Percentiles rank a stretch among this genome's conserved stretches.
Conservation (phyloP, 331 rosid genomes). For the Quercus lobata region DNA sequence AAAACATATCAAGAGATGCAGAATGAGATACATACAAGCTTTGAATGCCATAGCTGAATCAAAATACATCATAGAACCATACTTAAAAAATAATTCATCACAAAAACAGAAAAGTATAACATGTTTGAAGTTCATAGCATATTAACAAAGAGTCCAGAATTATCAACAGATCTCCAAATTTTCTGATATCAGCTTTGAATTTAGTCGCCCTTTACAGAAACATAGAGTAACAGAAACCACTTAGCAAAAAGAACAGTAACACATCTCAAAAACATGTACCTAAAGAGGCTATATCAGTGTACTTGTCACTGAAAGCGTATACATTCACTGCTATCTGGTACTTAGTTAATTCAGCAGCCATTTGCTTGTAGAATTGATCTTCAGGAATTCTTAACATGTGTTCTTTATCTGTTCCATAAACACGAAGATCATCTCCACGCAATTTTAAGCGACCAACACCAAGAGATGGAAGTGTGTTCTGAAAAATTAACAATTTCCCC, state of each 20-base stretch:
- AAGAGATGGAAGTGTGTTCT: slow-evolving; percentile 91
- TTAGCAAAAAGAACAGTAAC: not conserved
- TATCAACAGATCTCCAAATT: not conserved
- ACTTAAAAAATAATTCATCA: not conserved
- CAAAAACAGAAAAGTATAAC: not conserved
- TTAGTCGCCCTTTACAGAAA: not conserved
- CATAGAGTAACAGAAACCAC: slow-evolving; percentile 1
- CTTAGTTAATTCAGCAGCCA: slow-evolving; percentile 99
- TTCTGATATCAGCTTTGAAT: not conserved
- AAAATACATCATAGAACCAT: not conserved
- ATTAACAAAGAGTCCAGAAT: not conserved
- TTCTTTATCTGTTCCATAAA: slow-evolving; percentile 95
- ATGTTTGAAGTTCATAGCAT: not conserved
- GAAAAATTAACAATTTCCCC: slow-evolving; percentile 94
- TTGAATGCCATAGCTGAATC: not conserved
- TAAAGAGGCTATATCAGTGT: slow-evolving; percentile 94
- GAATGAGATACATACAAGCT: not conserved
- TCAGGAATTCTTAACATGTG: slow-evolving; percentile 77
- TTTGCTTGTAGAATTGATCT: slow-evolving; percentile 98
- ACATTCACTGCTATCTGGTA: slow-evolving; percentile 81
- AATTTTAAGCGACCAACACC: slow-evolving; percentile 93
- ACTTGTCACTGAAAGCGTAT: slow-evolving; percentile 93
- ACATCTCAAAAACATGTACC: slow-evolving; percentile 42
- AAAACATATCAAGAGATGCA: not conserved
- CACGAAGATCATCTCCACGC: slow-evolving; percentile 95